Percentiles rank a stretch among this genome's conserved stretches.
phyloP scores from a whole-genome alignment of 2,329 filamentous ascomycete genomes.

The Colletotrichum abscissum region DNA sequence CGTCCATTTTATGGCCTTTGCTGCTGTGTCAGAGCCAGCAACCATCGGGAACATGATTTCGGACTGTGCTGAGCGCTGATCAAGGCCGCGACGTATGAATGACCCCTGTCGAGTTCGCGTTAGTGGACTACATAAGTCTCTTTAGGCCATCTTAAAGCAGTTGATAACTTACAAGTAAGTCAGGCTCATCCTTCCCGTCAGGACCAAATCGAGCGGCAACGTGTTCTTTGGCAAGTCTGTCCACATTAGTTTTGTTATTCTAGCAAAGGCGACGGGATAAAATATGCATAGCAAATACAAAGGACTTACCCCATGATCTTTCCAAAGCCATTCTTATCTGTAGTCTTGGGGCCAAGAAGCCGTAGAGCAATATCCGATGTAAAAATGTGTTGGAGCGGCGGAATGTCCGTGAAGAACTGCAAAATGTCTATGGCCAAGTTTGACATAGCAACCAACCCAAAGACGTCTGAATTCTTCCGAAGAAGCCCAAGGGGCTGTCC shows the following conservation, averaged over 20 bases:
- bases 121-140: background rate
- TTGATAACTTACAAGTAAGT: conserved; percentile 18
- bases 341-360: conserved; percentile 12
- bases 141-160: background rate
- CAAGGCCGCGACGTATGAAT: conserved; percentile 17
- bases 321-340: conserved; percentile 18
- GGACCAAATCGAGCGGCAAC: conserved; percentile 3
- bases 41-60: conserved; percentile 38
- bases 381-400: conserved; percentile 5
- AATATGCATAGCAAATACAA: background rate
- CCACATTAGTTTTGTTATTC: background rate
- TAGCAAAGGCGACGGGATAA: background rate
- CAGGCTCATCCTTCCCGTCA: conserved; percentile 18
- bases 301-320: conserved; percentile 21
- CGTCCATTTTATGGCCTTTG: conserved; percentile 53
- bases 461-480: conserved; percentile 10
- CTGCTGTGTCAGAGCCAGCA: conserved; percentile 50
- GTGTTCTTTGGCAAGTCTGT: conserved; percentile 16
- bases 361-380: background rate
- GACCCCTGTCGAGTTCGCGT: conserved; percentile 7
- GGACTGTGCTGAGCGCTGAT: conserved; percentile 15
- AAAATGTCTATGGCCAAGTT: conserved; percentile 21
- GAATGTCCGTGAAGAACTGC: conserved; percentile 27
- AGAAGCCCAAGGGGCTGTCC: conserved; percentile 11
- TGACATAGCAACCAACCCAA: conserved; percentile 1